These are phyloP conservation scores for Ustilago shanxiensis DNA, from an alignment of 1,284 basidiomycete genomes.

Conservation along the genomic window DNA sequence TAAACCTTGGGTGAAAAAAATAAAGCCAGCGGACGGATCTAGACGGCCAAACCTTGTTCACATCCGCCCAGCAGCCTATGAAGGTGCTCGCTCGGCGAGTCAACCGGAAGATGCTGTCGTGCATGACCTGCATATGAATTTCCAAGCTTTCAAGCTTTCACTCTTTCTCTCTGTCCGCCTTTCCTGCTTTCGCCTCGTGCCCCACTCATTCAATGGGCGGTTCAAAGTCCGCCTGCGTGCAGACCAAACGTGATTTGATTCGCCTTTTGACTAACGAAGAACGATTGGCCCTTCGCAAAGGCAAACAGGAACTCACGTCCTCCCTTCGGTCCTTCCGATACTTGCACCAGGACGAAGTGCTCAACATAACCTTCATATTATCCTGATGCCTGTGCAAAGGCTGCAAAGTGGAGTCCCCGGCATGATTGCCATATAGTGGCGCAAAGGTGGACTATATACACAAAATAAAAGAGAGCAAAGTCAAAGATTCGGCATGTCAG, in stretches of 20 bases:
- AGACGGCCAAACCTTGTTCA: slow-evolving; percentile 30
- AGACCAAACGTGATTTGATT: too few relatives aligned
- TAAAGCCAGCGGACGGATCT: slow-evolving; percentile 12
- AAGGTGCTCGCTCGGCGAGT: background rate
- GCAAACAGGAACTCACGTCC: too few relatives aligned
- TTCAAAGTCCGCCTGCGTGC: too few relatives aligned
- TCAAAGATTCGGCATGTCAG: background rate
- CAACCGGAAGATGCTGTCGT: background rate
- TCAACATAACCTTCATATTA: too few relatives aligned
- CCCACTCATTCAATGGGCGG: too few relatives aligned
- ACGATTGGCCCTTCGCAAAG: too few relatives aligned
- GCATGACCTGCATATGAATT: background rate
- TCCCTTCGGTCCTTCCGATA: too few relatives aligned
- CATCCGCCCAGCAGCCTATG: background rate
- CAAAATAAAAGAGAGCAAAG: background rate
- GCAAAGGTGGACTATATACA: background rate
- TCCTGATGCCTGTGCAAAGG: too few relatives aligned
- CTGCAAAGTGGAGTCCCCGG: too few relatives aligned
- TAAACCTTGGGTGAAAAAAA: too few relatives aligned
- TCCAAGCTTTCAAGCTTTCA: background rate
- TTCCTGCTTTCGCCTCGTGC: background rate
- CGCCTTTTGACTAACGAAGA: too few relatives aligned
- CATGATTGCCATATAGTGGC: background rate
- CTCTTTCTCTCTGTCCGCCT: background rate
- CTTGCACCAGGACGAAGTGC: too few relatives aligned